Percentiles rank a stretch among this genome's conserved stretches.
Conservation (phyloP, 495 filamentous ascomycete genomes). For the Immersiella caudata region DNA sequence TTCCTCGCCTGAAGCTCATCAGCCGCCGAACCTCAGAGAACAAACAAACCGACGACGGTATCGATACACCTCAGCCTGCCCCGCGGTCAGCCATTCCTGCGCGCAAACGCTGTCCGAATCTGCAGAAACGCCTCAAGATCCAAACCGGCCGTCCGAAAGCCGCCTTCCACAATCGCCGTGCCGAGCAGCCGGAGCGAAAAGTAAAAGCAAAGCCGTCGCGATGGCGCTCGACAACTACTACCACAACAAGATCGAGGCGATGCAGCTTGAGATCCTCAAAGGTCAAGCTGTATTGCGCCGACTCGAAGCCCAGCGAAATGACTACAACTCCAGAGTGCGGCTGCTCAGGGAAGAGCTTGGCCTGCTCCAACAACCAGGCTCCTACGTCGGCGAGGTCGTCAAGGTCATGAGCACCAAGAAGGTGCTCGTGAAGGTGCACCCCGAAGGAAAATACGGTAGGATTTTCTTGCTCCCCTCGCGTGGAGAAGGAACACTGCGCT, state of each 20-base stretch:
- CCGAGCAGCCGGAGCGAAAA: constrained; percentile 4
- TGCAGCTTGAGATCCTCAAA: constrained; percentile 99
- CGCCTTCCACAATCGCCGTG: not conserved
- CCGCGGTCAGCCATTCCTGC: not conserved
- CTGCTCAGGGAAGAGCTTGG: constrained; percentile 95
- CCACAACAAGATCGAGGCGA: constrained; percentile 99
- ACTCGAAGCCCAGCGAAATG: constrained; percentile 97
- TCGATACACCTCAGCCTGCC: not conserved
- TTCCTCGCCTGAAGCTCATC: constrained; percentile 14
- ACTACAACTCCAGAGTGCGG: constrained; percentile 98
- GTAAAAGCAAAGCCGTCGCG: constrained; percentile 42
- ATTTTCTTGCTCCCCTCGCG: constrained; percentile 8
- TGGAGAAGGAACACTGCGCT: not conserved
- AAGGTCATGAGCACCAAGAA: constrained; percentile 99
- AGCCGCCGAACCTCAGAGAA: constrained; percentile 14
- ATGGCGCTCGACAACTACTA: constrained; percentile 99
- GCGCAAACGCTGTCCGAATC: not conserved
- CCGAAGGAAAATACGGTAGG: constrained; percentile 99
- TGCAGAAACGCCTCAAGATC: not conserved
- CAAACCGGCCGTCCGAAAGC: not conserved
- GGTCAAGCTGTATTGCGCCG: constrained; percentile 92
- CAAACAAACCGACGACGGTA: not conserved
- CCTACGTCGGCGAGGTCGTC: constrained; percentile 98
- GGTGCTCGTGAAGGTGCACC: constrained; percentile 97
- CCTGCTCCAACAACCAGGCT: constrained; percentile 93